Base-by-base conservation (phyloP, 495 filamentous ascomycete species). In the Aspergillus bertholletiae region DNA sequence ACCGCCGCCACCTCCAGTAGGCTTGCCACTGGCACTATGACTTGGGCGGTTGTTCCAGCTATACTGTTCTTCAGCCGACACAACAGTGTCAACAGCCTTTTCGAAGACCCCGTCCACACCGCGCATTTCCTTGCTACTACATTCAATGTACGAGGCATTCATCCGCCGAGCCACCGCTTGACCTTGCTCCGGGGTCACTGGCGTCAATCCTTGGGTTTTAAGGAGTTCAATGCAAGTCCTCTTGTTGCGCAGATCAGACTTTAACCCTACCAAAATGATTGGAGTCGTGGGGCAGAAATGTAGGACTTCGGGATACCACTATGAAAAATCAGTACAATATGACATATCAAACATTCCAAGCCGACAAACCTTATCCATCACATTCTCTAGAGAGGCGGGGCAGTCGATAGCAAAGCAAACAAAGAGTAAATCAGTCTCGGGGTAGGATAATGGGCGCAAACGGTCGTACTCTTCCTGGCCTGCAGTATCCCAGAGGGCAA, bases 401-500 rank as follows among this genome's bases (percentile, higher is more conserved):
- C 95, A 98, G 76, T 98, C 94, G 57, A 98, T 95, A 53, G 95
- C 95, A 75, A 98, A 98, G 79, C 94, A 98, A 60, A 98, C 94
- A 70, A 98, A 97, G 37, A 97, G 80, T 15, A 98, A 84, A 68
- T 98, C 95, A 20, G 94, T 98, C 72, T 97, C 94, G 2, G 94
- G 94, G 70, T 98, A 98, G 27, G 93, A 97, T 26, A 98, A 84
- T 28, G 94, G 94, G 55, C 94, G 86, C 57, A 98, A 77, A 59
- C 94, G 88, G 70, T 98, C 94, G 70, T 98, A 98, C 75, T 97
- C 95, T 73, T 98, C 94, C 72, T 98, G 94, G 30, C 94, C 94
- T 62, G 94, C 94, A 24, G 94, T 98, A 77, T 98, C 94, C 94
- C 94, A 98, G 22, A 98, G 84, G 15, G 94, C 94, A 40, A 98